Evolutionary conservation across 768 basidiomycete species (phyloP).

Genomic region (Suillus subaureus): DNA sequence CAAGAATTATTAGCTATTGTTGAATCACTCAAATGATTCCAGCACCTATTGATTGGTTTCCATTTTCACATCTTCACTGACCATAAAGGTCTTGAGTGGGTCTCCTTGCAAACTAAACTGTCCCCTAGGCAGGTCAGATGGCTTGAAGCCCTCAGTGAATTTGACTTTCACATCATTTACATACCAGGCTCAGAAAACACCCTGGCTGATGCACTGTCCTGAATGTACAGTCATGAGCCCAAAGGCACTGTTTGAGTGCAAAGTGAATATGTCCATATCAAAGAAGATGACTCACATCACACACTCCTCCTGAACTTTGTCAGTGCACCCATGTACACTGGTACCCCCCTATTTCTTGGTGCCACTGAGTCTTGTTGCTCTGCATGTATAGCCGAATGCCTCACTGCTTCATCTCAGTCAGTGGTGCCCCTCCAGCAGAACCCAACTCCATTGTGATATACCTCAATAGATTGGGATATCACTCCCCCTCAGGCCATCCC

Average conservation of each 20-base stretch:
- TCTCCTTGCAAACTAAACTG: constrained; percentile 20
- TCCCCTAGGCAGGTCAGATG: constrained; percentile 22
- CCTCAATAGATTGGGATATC: no score
- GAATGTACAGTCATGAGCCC: constrained; percentile 27
- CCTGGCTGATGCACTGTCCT: constrained; percentile 28
- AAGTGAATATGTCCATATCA: constrained; percentile 23
- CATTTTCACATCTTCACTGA: constrained; percentile 26
- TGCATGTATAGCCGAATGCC: no score
- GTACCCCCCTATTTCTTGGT: no score
- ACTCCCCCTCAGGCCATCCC: no score
- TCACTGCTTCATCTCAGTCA: no score
- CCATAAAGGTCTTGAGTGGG: constrained; percentile 31
- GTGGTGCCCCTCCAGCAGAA: no score
- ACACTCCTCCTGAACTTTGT: constrained; percentile 9
- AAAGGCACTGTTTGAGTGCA: background rate
- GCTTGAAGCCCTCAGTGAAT: constrained; percentile 31
- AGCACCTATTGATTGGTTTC: constrained; percentile 24
- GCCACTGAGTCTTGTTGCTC: no score
- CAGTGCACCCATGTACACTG: constrained; percentile 13
- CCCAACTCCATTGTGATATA: no score
- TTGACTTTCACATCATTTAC: constrained; percentile 28
- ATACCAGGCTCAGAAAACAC: constrained; percentile 19
- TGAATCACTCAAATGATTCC: constrained; percentile 29
- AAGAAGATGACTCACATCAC: constrained; percentile 15
- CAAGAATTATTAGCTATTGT: constrained; percentile 24